Evolutionary conservation across 2,329 filamentous ascomycete genomes (phyloP), one percentile per base, ranked within the genome.

Genomic region (Ceratocystis variospora): DNA sequence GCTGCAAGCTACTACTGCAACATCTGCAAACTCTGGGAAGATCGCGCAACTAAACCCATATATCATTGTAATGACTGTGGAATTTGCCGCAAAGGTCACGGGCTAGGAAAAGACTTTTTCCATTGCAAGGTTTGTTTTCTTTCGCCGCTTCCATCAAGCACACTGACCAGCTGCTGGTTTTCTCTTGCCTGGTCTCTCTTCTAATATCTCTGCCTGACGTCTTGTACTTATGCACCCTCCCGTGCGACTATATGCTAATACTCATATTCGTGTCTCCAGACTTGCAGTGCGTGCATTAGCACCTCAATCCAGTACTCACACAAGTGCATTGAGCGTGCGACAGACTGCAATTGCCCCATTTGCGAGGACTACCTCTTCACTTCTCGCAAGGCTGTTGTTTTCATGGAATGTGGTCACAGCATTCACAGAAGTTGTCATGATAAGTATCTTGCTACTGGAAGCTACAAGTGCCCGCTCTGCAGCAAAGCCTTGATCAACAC

Each of bases 1-100:
- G 84, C 90, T 5, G 91, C 93, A 12, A 88, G 88, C 72, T 97
- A 97, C 75, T 99, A 95, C 74, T 99, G 94, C 77, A 83, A 85
- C 65, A 88, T 94, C 66, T 99, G 94, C 80, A 96, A 96, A 76
- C 81, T 99, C 1, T 99, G 94, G 94, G 93, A 97, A 72, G 91
- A 97, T 72, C 89, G 96, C 71, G 84, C 86, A 65, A 87, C 85
- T 70, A 96, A 95, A 75, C 88, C 87, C 70, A 96, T 97, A 67
- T 99, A 99, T 73, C 94, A 99, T 74, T 99, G 94, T 75, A 83
- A 86, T 72, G 94, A 97, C 72, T 99, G 94, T 75, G 94, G 94
- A 3, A 96, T 99, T 68, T 99, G 94, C 74, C 84, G 94, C 67
- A 87, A 92, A 67, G 94, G 94, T 1, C 84, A 90, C 74, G 94